These are phyloP conservation scores for Cichorium intybus DNA, from an alignment of 140 eudicot species.

Conservation along the genomic window DNA sequence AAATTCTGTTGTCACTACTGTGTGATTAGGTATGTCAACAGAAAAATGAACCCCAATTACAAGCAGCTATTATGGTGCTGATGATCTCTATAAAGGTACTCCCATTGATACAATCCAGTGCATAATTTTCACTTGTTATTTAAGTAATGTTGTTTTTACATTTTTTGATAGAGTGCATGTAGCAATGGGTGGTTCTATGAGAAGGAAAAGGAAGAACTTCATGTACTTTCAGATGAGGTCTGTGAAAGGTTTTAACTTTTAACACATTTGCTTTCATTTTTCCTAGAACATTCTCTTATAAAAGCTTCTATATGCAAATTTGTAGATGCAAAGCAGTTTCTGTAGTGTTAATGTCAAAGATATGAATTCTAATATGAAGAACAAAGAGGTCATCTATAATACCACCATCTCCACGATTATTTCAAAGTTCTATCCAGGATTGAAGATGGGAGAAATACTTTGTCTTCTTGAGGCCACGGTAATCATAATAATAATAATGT, in stretches of 20 bases:
- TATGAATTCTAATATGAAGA: constrained; percentile 38
- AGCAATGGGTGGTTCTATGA: constrained; percentile 63
- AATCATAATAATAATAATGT: background rate
- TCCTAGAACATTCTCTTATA: constrained; percentile 6
- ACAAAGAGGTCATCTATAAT: constrained; percentile 35
- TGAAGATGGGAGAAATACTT: constrained; percentile 68
- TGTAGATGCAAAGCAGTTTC: constrained; percentile 58
- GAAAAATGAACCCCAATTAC: constrained; percentile 44
- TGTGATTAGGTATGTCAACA: constrained; percentile 63
- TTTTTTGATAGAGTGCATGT: constrained; percentile 65
- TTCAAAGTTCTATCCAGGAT: constrained; percentile 76
- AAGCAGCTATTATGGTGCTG: constrained; percentile 76
- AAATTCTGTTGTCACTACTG: constrained; percentile 5
- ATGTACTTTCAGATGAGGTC: constrained; percentile 66
- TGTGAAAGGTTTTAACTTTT: constrained; percentile 4
- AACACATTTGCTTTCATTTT: constrained; percentile 8
- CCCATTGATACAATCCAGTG: background rate
- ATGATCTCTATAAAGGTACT: constrained; percentile 89
- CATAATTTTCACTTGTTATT: background rate
- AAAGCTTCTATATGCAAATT: constrained; percentile 8
- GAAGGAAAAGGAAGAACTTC: constrained; percentile 57
- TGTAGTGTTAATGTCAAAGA: constrained; percentile 41
- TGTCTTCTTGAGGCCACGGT: constrained; percentile 59
- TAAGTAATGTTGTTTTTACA: background rate
- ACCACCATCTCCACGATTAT: constrained; percentile 51